Evolutionary conservation across 192 early-diverging fungal genomes (phyloP).

Genomic region (Coemansia sp.): DNA sequence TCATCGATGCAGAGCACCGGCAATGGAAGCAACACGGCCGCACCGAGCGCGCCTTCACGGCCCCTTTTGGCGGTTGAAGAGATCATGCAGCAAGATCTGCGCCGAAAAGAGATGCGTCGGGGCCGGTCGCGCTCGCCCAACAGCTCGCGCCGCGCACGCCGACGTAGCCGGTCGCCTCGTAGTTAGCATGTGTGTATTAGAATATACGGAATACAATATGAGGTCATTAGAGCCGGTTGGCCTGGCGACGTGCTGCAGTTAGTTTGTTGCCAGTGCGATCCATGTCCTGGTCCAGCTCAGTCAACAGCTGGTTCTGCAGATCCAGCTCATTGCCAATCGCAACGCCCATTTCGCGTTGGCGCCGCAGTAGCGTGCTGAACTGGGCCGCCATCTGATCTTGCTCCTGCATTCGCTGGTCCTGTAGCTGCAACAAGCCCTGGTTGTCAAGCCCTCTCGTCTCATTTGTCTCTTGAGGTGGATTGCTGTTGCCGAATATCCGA

Average conservation of each 20-base stretch:
- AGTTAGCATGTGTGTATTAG: neutral
- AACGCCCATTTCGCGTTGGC: slow-evolving; percentile 83
- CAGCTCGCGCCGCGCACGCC: neutral
- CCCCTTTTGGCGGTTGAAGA: slow-evolving; percentile 15
- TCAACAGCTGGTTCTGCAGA: slow-evolving; percentile 82
- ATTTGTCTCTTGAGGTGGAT: slow-evolving; percentile 68
- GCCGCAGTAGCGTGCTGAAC: slow-evolving; percentile 68
- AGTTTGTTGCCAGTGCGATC: slow-evolving; percentile 71
- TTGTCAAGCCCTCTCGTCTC: slow-evolving; percentile 75
- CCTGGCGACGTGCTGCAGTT: slow-evolving; percentile 71
- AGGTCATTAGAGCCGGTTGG: slow-evolving; percentile 63
- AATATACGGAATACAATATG: neutral
- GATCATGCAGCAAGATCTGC: slow-evolving; percentile 21
- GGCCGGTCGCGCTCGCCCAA: slow-evolving; percentile 29
- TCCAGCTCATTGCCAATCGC: slow-evolving; percentile 89
- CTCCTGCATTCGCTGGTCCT: slow-evolving; percentile 70
- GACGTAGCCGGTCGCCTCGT: slow-evolving; percentile 3
- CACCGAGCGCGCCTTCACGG: neutral
- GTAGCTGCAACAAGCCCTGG: slow-evolving; percentile 68
- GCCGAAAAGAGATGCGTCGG: slow-evolving; percentile 12
- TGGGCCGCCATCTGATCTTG: slow-evolving; percentile 78
- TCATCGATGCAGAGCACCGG: slow-evolving; percentile 1
- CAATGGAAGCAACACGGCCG: neutral
- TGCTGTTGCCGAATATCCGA: slow-evolving; percentile 70
- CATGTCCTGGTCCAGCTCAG: slow-evolving; percentile 78